These are phyloP conservation scores for Podospora pseudopauciseta DNA, from an alignment of 495 filamentous ascomycete genomes.

Conservation along the genomic window DNA sequence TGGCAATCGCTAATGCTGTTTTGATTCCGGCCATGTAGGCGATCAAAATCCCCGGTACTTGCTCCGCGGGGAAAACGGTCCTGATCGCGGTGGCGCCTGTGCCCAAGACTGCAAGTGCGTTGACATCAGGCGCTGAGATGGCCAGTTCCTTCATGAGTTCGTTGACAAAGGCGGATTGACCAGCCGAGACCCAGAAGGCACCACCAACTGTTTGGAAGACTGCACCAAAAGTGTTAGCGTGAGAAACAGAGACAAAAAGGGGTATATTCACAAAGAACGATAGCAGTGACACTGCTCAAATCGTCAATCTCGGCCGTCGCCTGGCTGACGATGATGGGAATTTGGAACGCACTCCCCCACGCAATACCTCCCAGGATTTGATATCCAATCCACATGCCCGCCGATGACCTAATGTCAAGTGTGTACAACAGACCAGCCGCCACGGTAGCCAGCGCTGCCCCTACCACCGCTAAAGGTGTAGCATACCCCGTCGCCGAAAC, in stretches of 20 bases:
- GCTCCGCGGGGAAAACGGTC: constrained; percentile 33
- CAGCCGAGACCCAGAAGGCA: constrained; percentile 46
- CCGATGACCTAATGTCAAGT: constrained; percentile 39
- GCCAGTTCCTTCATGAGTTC: constrained; percentile 35
- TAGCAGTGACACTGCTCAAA: constrained; percentile 32
- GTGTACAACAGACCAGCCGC: constrained; percentile 51
- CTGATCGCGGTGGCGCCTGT: constrained; percentile 42
- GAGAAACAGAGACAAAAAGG: not conserved
- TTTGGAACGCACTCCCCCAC: constrained; percentile 49
- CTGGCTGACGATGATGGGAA: constrained; percentile 55
- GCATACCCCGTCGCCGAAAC: constrained; percentile 50
- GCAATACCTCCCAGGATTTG: constrained; percentile 54
- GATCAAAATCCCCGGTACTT: constrained; percentile 48
- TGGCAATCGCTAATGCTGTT: constrained; percentile 41
- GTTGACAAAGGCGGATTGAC: constrained; percentile 49
- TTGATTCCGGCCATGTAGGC: constrained; percentile 60
- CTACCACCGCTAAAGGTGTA: constrained; percentile 45
- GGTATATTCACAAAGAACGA: constrained; percentile 48
- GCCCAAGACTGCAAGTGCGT: constrained; percentile 39
- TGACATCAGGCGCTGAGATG: constrained; percentile 38
- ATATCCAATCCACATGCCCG: constrained; percentile 55
- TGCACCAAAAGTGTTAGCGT: constrained; percentile 7
- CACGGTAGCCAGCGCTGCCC: constrained; percentile 55
- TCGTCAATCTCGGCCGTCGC: constrained; percentile 41
- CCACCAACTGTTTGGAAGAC: constrained; percentile 51